Percentiles rank a stretch among this genome's conserved stretches.
These are phyloP conservation scores for Ulota crispa DNA, from an alignment of 225 moss, liverwort and hornwort species.

Conservation along the genomic window DNA sequence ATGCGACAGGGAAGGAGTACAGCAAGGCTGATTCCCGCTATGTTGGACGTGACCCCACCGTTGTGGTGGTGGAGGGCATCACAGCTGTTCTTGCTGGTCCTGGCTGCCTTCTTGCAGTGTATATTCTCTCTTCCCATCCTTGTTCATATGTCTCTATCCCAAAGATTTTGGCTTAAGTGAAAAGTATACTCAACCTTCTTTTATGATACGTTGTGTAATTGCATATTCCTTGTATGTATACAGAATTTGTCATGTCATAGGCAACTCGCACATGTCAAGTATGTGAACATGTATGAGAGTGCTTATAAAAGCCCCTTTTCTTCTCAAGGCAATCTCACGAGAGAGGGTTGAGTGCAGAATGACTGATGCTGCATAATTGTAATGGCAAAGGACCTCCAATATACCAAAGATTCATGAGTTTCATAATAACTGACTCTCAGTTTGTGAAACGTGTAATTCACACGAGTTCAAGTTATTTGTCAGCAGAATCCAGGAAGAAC, in stretches of 20 bases:
- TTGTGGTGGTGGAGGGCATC: constrained; percentile 80
- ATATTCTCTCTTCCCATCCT: constrained; percentile 26
- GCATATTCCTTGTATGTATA: not conserved
- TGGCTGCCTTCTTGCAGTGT: constrained; percentile 76
- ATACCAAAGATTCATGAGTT: not conserved
- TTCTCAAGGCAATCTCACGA: not conserved
- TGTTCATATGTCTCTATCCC: not conserved
- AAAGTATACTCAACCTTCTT: not conserved
- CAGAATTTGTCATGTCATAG: not conserved
- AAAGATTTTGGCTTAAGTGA: not conserved
- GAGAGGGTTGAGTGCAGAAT: not conserved
- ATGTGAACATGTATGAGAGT: not conserved
- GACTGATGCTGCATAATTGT: not conserved
- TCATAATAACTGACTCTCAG: not conserved
- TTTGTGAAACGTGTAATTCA: not conserved
- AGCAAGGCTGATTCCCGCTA: constrained; percentile 97
- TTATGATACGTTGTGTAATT: not conserved
- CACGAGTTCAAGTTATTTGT: not conserved
- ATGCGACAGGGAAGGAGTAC: constrained; percentile 87
- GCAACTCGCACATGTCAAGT: not conserved
- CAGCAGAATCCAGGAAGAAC: not conserved
- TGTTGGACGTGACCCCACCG: constrained; percentile 65
- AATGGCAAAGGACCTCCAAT: not conserved
- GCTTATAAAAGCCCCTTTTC: not conserved
- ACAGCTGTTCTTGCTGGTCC: constrained; percentile 89